phyloP scores from a whole-genome alignment of 768 basidiomycete species.

The Pholiota conissans region DNA sequence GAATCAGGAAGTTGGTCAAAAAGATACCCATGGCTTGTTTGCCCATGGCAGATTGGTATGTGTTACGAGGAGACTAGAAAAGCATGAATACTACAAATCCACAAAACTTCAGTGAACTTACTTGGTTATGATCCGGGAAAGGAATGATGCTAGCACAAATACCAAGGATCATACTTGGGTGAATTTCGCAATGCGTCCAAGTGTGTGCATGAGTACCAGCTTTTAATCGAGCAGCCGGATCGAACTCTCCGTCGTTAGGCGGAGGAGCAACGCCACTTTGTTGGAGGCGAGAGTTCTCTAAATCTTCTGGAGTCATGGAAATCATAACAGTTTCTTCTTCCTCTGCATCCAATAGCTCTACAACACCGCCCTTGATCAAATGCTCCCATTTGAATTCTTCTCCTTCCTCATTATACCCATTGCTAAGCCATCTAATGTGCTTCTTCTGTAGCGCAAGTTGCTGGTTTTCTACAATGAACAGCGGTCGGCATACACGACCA shows the following conservation, averaged over 20 bases:
- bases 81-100: not conserved
- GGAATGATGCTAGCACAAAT: constrained; percentile 99
- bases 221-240: constrained; percentile 88
- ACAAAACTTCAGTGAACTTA: constrained; percentile 32
- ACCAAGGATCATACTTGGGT: constrained; percentile 98
- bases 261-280: constrained; percentile 58
- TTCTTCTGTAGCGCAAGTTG: constrained; percentile 81
- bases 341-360: constrained; percentile 95
- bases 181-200: constrained; percentile 99
- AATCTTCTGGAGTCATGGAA: constrained; percentile 95
- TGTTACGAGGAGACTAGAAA: constrained; percentile 94
- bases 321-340: constrained; percentile 99
- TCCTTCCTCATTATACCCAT: constrained; percentile 59
- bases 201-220: constrained; percentile 82
- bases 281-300: constrained; percentile 79
- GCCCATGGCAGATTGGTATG: constrained; percentile 99
- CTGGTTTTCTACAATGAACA: constrained; percentile 96
- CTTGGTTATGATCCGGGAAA: constrained; percentile 99
- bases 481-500: constrained; percentile 93
- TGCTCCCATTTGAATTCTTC: constrained; percentile 81
- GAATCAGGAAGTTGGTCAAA: constrained; percentile 96
- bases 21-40: constrained; percentile 99
- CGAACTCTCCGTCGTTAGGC: constrained; percentile 69
- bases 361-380: constrained; percentile 81
- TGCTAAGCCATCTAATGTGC: constrained; percentile 73